Conservation (phyloP, 2,329 filamentous ascomycete genomes). For the Fusarium acutatum region DNA sequence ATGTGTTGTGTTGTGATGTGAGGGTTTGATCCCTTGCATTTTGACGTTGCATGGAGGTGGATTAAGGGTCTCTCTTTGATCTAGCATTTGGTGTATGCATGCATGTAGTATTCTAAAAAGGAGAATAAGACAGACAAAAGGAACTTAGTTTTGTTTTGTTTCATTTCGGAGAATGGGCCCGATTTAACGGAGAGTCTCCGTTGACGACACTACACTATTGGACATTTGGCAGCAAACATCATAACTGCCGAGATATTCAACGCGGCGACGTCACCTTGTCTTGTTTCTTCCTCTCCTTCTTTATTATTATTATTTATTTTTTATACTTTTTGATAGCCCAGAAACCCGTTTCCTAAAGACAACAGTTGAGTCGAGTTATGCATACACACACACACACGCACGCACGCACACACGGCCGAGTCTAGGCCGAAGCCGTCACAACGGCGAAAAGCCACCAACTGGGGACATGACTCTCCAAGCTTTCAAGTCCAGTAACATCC, state of each 20-base stretch:
- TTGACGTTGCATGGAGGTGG: slow-evolving; percentile 14
- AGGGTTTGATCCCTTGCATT: slow-evolving; percentile 11
- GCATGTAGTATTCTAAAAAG: not conserved
- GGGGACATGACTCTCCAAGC: not conserved
- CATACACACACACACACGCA: not conserved
- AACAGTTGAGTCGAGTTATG: not conserved
- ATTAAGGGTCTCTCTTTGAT: not conserved
- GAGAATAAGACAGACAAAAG: not conserved
- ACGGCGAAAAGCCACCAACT: not conserved
- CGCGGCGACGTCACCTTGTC: not conserved
- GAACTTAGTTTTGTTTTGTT: not conserved
- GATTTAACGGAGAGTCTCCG: not conserved
- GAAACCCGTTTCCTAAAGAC: slow-evolving; percentile 3
- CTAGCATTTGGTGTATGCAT: not conserved
- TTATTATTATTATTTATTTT: not conserved
- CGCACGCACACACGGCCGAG: not conserved
- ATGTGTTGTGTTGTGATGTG: not conserved
- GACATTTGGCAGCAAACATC: not conserved
- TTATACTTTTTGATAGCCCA: not conserved
- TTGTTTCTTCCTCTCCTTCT: not conserved
- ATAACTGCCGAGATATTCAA: not conserved
- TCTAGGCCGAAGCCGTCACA: not conserved
- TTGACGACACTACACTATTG: not conserved
- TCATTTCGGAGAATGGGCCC: not conserved
- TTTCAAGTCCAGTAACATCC: not conserved